Percentiles rank a stretch among this genome's conserved stretches.
phyloP scores from a whole-genome alignment of 805 yeast species.

The Lipomyces mesembrius region DNA sequence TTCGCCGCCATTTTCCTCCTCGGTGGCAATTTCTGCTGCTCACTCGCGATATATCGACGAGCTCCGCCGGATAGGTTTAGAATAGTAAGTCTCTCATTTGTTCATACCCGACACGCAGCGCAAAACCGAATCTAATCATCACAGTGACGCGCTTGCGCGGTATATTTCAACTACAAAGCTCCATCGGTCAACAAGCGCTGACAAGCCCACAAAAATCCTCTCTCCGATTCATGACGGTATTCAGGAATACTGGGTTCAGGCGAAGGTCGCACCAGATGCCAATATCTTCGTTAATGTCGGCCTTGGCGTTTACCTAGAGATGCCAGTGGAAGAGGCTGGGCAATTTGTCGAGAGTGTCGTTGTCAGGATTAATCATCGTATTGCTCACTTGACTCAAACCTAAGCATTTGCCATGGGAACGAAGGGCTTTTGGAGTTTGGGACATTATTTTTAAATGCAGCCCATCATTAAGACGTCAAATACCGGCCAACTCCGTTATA shows the following conservation, averaged over 20 bases:
- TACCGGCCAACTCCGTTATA: neutral
- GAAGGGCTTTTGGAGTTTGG: neutral
- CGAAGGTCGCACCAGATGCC: constrained; percentile 12
- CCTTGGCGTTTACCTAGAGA: constrained; percentile 21
- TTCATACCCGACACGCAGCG: neutral
- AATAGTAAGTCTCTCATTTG: constrained; percentile 16
- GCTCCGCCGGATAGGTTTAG: constrained; percentile 14
- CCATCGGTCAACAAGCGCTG: neutral
- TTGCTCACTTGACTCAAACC: constrained; percentile 4
- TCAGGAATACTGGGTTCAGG: constrained; percentile 24
- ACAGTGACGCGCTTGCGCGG: constrained; percentile 16
- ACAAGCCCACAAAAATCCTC: constrained; percentile 7
- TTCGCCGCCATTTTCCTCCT: neutral
- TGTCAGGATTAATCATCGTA: constrained; percentile 3
- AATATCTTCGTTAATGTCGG: constrained; percentile 26
- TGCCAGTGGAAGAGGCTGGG: constrained; percentile 21
- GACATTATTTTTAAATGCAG: neutral
- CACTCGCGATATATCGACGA: constrained; percentile 5
- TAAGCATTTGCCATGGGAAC: neutral
- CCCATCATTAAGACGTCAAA: neutral
- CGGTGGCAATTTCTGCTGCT: neutral
- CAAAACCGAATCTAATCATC: constrained; percentile 2
- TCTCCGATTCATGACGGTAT: constrained; percentile 25
- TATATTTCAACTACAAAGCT: constrained; percentile 4
- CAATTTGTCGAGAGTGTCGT: constrained; percentile 7